These are phyloP conservation scores for Yamadazyma oceani DNA, from an alignment of 1,139 yeast species.

Conservation along the genomic window DNA sequence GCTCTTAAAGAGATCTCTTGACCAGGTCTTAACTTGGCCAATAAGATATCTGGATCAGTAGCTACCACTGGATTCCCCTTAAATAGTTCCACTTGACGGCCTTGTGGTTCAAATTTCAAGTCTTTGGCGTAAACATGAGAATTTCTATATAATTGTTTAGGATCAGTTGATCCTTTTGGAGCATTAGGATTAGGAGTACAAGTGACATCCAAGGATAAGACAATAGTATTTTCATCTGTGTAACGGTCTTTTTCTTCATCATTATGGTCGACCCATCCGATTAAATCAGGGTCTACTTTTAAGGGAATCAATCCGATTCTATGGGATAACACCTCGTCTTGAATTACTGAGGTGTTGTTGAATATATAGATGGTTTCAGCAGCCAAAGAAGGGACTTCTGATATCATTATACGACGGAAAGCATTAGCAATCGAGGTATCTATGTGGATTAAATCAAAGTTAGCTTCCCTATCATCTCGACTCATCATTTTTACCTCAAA, in stretches of 20 bases:
- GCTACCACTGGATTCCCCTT: slow-evolving; percentile 72
- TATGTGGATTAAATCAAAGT: slow-evolving; percentile 81
- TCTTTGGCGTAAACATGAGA: slow-evolving; percentile 87
- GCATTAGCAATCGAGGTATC: slow-evolving; percentile 96
- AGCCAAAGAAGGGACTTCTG: slow-evolving; percentile 96
- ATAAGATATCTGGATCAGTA: slow-evolving; percentile 80
- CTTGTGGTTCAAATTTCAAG: slow-evolving; percentile 88
- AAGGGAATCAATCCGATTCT: slow-evolving; percentile 91
- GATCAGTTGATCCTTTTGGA: slow-evolving; percentile 75
- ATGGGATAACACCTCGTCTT: slow-evolving; percentile 95
- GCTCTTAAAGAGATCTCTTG: slow-evolving; percentile 91
- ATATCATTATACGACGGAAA: slow-evolving; percentile 92
- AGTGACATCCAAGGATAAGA: slow-evolving; percentile 73
- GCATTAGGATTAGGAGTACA: slow-evolving; percentile 89
- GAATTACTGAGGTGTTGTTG: slow-evolving; percentile 94
- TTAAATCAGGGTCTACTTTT: slow-evolving; percentile 85
- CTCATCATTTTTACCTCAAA: slow-evolving; percentile 71
- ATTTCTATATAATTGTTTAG: slow-evolving; percentile 78
- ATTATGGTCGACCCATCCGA: slow-evolving; percentile 71
- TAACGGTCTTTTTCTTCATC: slow-evolving; percentile 67
- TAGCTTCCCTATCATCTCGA: slow-evolving; percentile 69
- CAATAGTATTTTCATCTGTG: slow-evolving; percentile 87
- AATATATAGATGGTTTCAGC: slow-evolving; percentile 87
- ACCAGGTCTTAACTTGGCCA: slow-evolving; percentile 94
- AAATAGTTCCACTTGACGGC: slow-evolving; percentile 72